phyloP scores from a whole-genome alignment of 352 stramenopile species.

The Globisporangium megalacanthum region DNA sequence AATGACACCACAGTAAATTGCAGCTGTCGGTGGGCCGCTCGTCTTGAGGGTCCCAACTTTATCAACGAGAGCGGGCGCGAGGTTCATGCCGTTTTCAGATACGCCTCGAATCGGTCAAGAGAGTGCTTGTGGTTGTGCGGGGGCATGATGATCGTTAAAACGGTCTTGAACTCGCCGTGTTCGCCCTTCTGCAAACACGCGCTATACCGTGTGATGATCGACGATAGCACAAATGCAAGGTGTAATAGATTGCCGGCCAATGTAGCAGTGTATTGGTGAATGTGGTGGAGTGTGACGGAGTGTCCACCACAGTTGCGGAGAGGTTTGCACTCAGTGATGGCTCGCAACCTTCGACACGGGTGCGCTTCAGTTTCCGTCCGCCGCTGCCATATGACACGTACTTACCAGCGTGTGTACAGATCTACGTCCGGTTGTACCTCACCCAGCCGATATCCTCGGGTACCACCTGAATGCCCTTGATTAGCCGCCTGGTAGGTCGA shows the following conservation, averaged over 20 bases:
- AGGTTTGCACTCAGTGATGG: background rate
- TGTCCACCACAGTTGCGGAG: background rate
- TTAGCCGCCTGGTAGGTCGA: background rate
- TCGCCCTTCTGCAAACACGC: background rate
- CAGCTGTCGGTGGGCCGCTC: background rate
- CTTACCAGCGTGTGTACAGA: background rate
- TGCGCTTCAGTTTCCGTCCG: background rate
- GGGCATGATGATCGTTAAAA: background rate
- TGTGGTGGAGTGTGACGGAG: no score
- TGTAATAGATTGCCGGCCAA: background rate
- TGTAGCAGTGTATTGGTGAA: background rate
- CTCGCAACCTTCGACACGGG: background rate
- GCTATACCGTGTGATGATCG: background rate
- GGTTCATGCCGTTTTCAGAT: background rate
- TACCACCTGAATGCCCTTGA: background rate
- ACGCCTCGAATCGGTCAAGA: background rate
- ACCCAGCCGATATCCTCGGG: background rate
- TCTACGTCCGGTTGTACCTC: background rate
- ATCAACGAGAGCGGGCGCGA: background rate
- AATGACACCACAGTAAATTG: background rate
- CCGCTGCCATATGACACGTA: background rate
- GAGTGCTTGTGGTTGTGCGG: background rate
- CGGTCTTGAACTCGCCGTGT: background rate
- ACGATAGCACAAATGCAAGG: no score
- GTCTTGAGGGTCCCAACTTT: background rate